phyloP scores from a whole-genome alignment of 1,284 basidiomycete genomes.

The Ganoderma lucidum region DNA sequence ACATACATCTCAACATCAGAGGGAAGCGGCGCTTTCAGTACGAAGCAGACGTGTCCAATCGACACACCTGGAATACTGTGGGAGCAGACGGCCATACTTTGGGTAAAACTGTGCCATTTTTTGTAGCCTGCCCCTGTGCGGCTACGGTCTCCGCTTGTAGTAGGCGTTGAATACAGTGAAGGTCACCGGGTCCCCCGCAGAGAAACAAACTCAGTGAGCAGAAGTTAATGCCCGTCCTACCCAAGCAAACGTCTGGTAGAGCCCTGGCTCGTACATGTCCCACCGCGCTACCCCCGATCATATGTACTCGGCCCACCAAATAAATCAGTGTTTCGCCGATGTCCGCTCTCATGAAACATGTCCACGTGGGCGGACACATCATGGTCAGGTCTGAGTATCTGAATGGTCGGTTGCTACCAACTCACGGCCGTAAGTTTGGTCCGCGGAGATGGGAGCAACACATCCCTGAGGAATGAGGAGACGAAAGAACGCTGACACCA shows the following conservation, averaged over 20 bases:
- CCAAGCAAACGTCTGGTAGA: not conserved
- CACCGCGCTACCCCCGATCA: not conserved
- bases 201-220: not conserved
- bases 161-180: not conserved
- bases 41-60: not conserved
- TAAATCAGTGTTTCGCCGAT: not conserved
- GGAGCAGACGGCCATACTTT: not conserved
- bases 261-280: not conserved
- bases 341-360: not conserved
- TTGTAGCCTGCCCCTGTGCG: not conserved
- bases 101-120: not conserved
- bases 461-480: not conserved
- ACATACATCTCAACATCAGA: not conserved
- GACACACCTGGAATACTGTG: not conserved
- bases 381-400: not conserved
- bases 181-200: not conserved
- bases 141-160: not conserved
- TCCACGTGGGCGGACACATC: not conserved
- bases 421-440: not conserved
- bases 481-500: not conserved
- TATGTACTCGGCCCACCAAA: not conserved
- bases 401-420: not conserved
- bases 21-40: not conserved
- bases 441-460: constrained; percentile 1
- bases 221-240: not conserved